These are phyloP conservation scores for Pleurostoma richardsiae DNA, from an alignment of 2,329 filamentous ascomycete genomes.

Conservation along the genomic window DNA sequence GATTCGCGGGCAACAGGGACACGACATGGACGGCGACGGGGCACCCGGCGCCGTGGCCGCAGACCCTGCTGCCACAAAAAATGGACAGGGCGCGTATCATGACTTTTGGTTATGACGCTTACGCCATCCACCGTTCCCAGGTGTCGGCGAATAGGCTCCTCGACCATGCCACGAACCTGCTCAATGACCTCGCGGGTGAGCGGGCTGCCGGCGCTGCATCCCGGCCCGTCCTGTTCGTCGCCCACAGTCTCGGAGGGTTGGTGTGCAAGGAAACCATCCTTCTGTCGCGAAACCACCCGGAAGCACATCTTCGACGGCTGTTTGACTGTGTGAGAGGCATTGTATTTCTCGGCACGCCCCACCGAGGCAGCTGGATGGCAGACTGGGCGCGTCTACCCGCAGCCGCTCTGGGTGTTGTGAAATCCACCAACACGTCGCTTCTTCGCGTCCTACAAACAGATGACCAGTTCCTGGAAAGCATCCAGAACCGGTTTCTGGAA, in stretches of 20 bases:
- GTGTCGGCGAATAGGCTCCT: constrained; percentile 19
- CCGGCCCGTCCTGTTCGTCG: constrained; percentile 16
- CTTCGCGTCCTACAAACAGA: constrained; percentile 19
- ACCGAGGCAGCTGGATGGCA: constrained; percentile 21
- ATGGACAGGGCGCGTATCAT: constrained; percentile 21
- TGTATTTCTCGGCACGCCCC: constrained; percentile 31
- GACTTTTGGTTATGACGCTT: constrained; percentile 26
- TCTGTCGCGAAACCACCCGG: constrained; percentile 1
- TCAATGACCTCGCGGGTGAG: constrained; percentile 6
- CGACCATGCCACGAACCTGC: constrained; percentile 21
- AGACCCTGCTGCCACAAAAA: constrained; percentile 18
- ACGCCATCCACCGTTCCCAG: constrained; percentile 15
- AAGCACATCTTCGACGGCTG: constrained; percentile 20
- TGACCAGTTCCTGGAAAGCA: constrained; percentile 14
- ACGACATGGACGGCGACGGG: constrained; percentile 22
- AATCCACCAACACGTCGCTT: constrained; percentile 22
- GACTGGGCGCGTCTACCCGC: constrained; percentile 24
- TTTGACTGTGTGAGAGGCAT: constrained; percentile 20
- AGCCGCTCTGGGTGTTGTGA: constrained; percentile 20
- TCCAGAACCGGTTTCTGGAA: constrained; percentile 16
- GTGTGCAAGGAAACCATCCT: constrained; percentile 12
- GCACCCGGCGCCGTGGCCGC: constrained; percentile 19
- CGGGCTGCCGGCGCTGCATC: too few relatives aligned
- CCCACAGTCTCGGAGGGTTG: constrained; percentile 17
- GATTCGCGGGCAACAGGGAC: constrained; percentile 21